Evolutionary conservation across 2,329 filamentous ascomycete genomes (phyloP), one percentile per base, ranked within the genome.

Genomic region (Albophoma yamanashiensis): DNA sequence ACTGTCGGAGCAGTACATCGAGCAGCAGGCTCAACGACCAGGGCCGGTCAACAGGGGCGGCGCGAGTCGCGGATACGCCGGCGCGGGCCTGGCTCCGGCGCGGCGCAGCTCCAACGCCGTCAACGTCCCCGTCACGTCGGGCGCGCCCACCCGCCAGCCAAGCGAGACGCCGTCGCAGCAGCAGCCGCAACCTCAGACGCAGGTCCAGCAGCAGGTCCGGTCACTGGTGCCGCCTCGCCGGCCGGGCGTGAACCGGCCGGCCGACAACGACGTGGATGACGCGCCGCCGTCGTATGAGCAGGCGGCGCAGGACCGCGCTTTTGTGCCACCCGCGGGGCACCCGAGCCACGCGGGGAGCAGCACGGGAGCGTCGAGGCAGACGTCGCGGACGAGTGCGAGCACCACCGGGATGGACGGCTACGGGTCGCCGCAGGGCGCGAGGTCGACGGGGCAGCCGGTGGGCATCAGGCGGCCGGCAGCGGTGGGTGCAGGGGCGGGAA

Each of bases 1-100:
- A 60, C 77, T 90, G 1, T 89, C 86, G 0, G 86, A 89, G 67
- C 84, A 86, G 63, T 89, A 82, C 64, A 89, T 92, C 60, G 84
- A 88, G 65, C 84, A 85, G 64, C 83, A 87, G 68, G 82, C 76
- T 7, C 74, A 76, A 7, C 71, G 74, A 58, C 69, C 69, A 42
- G 64, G 57, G 4, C 67, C 64, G 20, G 59, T 67, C 50, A 64
- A 63, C 55, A 63, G 70, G 58, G 60, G 66, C 50, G 50, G 27
- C 56, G n/a, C 43, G 1, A 53, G 64, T 65, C n/a, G 64, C 20
- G 57, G 42, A 9, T 56, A 55, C 15, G 15, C 58, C 36, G 56
- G 27, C 34, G 39, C 15, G 5, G 47, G 43, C 38, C 50, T 63
- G 3, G 61, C 59, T 3, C 63, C 63, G 4, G 64, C 64, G n/a